These are phyloP conservation scores for Penicillium mononematosum DNA, from an alignment of 495 filamentous ascomycete genomes.

Conservation along the genomic window DNA sequence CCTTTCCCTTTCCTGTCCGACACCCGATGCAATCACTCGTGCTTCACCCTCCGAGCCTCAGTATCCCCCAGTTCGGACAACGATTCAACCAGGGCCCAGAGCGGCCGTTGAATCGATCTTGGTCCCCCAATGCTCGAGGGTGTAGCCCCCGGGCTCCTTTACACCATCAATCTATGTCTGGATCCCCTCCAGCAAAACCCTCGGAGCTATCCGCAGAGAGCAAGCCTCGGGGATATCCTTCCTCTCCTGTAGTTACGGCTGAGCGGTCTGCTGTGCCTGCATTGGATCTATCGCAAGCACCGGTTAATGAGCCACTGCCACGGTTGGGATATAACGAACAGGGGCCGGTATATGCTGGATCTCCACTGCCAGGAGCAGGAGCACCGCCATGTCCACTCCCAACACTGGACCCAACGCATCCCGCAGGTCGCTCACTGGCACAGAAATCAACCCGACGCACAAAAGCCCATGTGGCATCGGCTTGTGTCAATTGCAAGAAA, in stretches of 20 bases:
- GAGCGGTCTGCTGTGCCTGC: slow-evolving; percentile 37
- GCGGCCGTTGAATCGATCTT: slow-evolving; percentile 66
- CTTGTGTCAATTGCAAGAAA: slow-evolving; percentile 95
- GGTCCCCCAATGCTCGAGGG: slow-evolving; percentile 66
- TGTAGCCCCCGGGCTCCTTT: slow-evolving; percentile 63
- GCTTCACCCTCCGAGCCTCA: slow-evolving; percentile 46
- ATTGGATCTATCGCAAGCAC: slow-evolving; percentile 11
- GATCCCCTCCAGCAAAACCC: slow-evolving; percentile 63
- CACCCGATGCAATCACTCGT: slow-evolving; percentile 52
- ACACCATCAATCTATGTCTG: slow-evolving; percentile 84
- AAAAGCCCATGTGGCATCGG: slow-evolving; percentile 94
- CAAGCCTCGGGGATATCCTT: slow-evolving; percentile 51
- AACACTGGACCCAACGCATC: slow-evolving; percentile 24
- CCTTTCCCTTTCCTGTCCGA: slow-evolving; percentile 18
- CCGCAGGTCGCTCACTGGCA: slow-evolving; percentile 36
- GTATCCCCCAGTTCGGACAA: slow-evolving; percentile 43
- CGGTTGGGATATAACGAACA: slow-evolving; percentile 30
- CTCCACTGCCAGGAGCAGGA: slow-evolving; percentile 18
- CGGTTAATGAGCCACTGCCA: slow-evolving; percentile 24
- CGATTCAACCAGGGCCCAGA: slow-evolving; percentile 56
- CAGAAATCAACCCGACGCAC: slow-evolving; percentile 74
- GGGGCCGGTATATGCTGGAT: slow-evolving; percentile 27
- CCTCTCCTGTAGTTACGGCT: slow-evolving; percentile 35
- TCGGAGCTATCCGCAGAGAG: slow-evolving; percentile 57
- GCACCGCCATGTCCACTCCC: slow-evolving; percentile 32